phyloP scores from a whole-genome alignment of 1,139 yeast species.

The Debaryomyces robertsiae region DNA sequence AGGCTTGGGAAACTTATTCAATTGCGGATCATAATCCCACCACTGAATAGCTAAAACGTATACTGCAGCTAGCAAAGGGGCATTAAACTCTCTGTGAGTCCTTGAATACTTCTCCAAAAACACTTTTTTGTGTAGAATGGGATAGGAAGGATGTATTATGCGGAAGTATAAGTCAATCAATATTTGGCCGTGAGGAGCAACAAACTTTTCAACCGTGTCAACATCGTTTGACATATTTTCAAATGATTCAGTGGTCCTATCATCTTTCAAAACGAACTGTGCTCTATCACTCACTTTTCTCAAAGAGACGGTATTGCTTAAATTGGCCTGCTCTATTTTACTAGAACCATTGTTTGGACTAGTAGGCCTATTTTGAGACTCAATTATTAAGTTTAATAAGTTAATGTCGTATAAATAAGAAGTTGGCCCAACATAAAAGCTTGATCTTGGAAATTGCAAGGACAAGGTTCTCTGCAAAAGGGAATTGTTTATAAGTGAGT shows the following conservation, averaged over 20 bases:
- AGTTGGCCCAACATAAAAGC: slow-evolving; percentile 76
- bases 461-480: slow-evolving; percentile 46
- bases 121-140: slow-evolving; percentile 74
- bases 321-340: slow-evolving; percentile 65
- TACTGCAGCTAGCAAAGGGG: slow-evolving; percentile 75
- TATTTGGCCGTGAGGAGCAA: slow-evolving; percentile 77
- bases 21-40: slow-evolving; percentile 81
- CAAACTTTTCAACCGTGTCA: slow-evolving; percentile 69
- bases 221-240: slow-evolving; percentile 66
- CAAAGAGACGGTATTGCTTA: slow-evolving; percentile 58
- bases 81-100: slow-evolving; percentile 76
- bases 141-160: slow-evolving; percentile 78
- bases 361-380: slow-evolving; percentile 33
- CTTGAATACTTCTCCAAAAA: slow-evolving; percentile 75
- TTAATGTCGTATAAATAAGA: slow-evolving; percentile 63
- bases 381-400: slow-evolving; percentile 54
- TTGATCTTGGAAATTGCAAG: slow-evolving; percentile 72
- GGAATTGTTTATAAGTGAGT: slow-evolving; percentile 53
- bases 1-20: slow-evolving; percentile 67
- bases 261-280: slow-evolving; percentile 71
- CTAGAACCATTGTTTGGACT: slow-evolving; percentile 15
- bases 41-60: slow-evolving; percentile 75
- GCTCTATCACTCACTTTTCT: slow-evolving; percentile 68
- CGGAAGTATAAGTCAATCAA: slow-evolving; percentile 71
- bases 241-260: slow-evolving; percentile 65